Percentiles rank a stretch among this genome's conserved stretches.
Conservation (phyloP, 441 rosid genomes). For the Adansonia madagascariensis region DNA sequence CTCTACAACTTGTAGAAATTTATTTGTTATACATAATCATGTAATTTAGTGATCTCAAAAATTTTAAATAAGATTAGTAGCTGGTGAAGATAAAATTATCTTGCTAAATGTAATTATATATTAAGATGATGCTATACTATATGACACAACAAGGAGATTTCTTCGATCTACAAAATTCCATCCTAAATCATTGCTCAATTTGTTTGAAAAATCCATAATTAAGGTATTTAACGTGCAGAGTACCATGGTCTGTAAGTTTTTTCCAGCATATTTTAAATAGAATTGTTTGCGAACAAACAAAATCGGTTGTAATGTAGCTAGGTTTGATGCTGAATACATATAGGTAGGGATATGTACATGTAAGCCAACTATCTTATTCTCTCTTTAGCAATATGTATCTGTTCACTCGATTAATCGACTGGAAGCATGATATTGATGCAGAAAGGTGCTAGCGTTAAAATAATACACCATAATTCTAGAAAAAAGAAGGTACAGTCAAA, state of each 20-base stretch:
- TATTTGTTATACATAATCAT: no score
- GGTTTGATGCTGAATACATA: background rate
- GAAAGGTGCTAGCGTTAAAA: conserved; percentile 27
- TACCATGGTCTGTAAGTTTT: no score
- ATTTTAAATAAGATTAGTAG: no score
- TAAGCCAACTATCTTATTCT: conserved; percentile 53
- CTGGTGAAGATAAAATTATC: no score
- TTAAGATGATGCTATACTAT: no score
- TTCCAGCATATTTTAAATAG: no score
- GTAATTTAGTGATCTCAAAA: no score
- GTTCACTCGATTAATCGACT: conserved; percentile 33
- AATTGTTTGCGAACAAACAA: background rate
- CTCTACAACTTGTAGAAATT: no score
- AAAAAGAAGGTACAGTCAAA: conserved; percentile 43
- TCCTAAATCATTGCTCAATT: background rate
- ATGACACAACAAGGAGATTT: no score
- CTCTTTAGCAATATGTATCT: conserved; percentile 22
- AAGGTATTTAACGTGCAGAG: no score
- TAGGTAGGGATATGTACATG: conserved; percentile 25
- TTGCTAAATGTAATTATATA: no score
- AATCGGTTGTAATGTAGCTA: background rate
- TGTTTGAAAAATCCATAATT: background rate
- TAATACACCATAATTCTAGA: conserved; percentile 30
- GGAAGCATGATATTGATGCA: conserved; percentile 35
- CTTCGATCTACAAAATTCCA: background rate